Percentiles rank a stretch among this genome's conserved stretches.
These are phyloP conservation scores for Phytophthora pseudosyringae DNA, from an alignment of 352 stramenopile genomes.

Conservation along the genomic window DNA sequence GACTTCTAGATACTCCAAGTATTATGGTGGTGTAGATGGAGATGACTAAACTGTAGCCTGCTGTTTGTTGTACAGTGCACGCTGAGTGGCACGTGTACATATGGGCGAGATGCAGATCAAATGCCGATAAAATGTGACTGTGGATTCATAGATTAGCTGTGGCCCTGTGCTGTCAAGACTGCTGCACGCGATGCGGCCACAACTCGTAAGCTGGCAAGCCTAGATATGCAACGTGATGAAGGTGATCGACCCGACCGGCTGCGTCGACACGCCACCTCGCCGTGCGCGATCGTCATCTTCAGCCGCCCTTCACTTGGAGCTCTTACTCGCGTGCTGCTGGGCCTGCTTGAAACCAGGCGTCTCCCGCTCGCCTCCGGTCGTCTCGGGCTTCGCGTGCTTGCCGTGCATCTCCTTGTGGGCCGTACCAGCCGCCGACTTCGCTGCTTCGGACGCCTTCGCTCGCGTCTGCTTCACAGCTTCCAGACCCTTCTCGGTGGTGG, in stretches of 20 bases:
- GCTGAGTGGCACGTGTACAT: slow-evolving; percentile 12
- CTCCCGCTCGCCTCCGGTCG: slow-evolving; percentile 3
- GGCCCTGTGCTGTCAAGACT: slow-evolving; percentile 1
- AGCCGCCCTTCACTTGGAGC: slow-evolving; percentile 33
- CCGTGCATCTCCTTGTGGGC: slow-evolving; percentile 15
- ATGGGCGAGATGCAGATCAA: slow-evolving; percentile 15
- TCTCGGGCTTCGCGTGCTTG: slow-evolving; percentile 7
- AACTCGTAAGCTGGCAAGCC: slow-evolving; percentile 10
- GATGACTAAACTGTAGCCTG: slow-evolving; percentile 3
- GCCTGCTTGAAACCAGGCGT: slow-evolving; percentile 15
- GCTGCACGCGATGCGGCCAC: background rate
- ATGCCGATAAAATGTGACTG: slow-evolving; percentile 7
- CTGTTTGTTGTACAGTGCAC: slow-evolving; percentile 14
- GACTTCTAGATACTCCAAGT: slow-evolving; percentile 41
- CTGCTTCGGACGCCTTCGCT: slow-evolving; percentile 28
- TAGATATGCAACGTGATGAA: slow-evolving; percentile 44
- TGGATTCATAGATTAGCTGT: slow-evolving; percentile 15
- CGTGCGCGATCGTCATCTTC: slow-evolving; percentile 14
- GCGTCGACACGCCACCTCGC: slow-evolving; percentile 8
- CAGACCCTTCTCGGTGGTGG: slow-evolving; percentile 13
- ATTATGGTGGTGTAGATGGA: background rate
- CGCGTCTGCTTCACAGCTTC: slow-evolving; percentile 25
- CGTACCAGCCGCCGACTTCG: slow-evolving; percentile 23
- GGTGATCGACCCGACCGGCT: slow-evolving; percentile 31
- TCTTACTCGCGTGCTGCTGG: slow-evolving; percentile 14